Conservation (phyloP, 1,139 yeast genomes). For the Yamadazyma atmosphaerica region DNA sequence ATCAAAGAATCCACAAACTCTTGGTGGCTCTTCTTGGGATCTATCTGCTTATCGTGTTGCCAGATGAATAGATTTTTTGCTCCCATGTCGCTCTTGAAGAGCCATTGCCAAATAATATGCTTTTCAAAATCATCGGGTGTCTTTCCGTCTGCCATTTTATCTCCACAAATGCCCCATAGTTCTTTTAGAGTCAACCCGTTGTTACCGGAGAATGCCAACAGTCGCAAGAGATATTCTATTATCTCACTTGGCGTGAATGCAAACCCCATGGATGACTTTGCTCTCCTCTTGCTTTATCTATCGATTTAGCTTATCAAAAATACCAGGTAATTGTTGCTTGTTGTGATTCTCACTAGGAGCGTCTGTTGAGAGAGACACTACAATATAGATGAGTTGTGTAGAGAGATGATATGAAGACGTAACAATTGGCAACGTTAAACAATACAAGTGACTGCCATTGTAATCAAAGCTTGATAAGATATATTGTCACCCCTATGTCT, state of each 20-base stretch:
- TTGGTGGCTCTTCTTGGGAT: conserved; percentile 12
- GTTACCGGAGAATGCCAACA: conserved; percentile 38
- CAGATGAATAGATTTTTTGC: conserved; percentile 14
- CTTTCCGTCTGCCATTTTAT: conserved; percentile 21
- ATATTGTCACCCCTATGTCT: too few relatives aligned
- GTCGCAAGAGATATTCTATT: conserved; percentile 27
- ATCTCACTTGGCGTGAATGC: conserved; percentile 31
- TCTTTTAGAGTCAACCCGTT: conserved; percentile 30
- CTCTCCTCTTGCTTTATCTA: neutral
- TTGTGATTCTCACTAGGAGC: neutral
- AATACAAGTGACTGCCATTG: too few relatives aligned
- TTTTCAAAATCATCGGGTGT: conserved; percentile 32
- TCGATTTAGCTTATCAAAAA: neutral
- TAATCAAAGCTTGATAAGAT: too few relatives aligned
- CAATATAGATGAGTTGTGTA: too few relatives aligned
- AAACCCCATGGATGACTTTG: conserved; percentile 11
- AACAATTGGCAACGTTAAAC: too few relatives aligned
- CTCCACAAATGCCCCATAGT: conserved; percentile 29
- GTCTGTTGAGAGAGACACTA: too few relatives aligned
- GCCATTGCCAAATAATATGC: conserved; percentile 43
- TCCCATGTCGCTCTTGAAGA: conserved; percentile 24
- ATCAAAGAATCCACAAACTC: conserved; percentile 22
- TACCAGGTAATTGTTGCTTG: too few relatives aligned
- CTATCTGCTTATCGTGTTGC: conserved; percentile 15
- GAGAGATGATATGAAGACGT: too few relatives aligned